Percentiles rank a stretch among this genome's conserved stretches.
These are phyloP conservation scores for Russula sp. DNA, from an alignment of 768 basidiomycete genomes.

Conservation along the genomic window DNA sequence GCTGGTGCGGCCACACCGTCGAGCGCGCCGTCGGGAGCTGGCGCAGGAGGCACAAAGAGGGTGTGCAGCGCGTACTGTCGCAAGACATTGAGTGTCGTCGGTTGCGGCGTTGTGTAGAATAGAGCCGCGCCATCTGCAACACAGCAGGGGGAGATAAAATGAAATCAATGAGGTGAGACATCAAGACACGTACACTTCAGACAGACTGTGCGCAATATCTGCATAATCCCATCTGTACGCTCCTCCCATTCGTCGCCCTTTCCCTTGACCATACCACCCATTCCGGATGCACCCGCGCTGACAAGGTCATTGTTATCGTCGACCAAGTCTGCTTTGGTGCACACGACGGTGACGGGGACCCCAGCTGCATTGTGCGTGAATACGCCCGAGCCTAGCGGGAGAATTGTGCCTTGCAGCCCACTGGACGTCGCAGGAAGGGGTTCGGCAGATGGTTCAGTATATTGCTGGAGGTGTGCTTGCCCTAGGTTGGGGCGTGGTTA, in stretches of 20 bases:
- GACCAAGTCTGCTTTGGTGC: constrained; percentile 90
- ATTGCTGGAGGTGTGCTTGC: constrained; percentile 85
- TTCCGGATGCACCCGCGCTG: constrained; percentile 65
- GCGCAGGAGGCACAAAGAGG: constrained; percentile 67
- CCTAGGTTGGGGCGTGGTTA: constrained; percentile 39
- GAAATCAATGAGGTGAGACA: neutral
- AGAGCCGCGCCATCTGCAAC: constrained; percentile 78
- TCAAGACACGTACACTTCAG: constrained; percentile 65
- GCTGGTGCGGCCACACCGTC: constrained; percentile 38
- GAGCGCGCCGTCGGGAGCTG: constrained; percentile 34
- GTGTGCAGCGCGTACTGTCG: constrained; percentile 80
- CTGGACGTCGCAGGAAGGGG: constrained; percentile 55
- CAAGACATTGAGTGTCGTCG: constrained; percentile 64
- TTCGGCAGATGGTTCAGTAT: constrained; percentile 70
- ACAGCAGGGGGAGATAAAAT: neutral
- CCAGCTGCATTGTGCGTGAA: constrained; percentile 84
- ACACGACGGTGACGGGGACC: constrained; percentile 80
- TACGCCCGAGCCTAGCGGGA: constrained; percentile 80
- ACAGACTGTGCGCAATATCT: constrained; percentile 87
- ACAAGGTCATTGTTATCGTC: constrained; percentile 72
- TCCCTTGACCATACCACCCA: constrained; percentile 88
- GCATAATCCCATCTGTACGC: constrained; percentile 90
- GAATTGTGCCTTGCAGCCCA: constrained; percentile 51
- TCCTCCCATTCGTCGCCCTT: constrained; percentile 95
- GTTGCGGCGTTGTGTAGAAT: constrained; percentile 85